Percentiles rank a stretch among this genome's conserved stretches.
phyloP scores from a whole-genome alignment of 768 basidiomycete species.

The Podaxis carcinomalis region DNA sequence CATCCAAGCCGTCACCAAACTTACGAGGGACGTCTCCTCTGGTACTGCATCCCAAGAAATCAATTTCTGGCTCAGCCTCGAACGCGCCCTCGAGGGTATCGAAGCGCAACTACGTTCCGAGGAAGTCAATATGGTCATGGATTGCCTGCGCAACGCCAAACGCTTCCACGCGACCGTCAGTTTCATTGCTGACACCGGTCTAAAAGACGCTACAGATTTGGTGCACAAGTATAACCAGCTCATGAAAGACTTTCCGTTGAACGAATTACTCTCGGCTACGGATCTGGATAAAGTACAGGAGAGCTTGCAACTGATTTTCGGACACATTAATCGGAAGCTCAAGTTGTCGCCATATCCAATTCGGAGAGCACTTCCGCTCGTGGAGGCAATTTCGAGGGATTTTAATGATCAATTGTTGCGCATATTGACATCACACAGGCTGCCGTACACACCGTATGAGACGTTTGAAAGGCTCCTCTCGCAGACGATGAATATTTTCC shows the following conservation, averaged over 20 bases:
- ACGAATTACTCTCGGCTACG: conserved; percentile 93
- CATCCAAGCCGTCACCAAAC: conserved; percentile 93
- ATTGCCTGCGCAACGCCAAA: conserved; percentile 92
- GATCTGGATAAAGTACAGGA: conserved; percentile 96
- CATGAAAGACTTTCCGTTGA: conserved; percentile 99
- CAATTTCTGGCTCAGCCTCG: conserved; percentile 97
- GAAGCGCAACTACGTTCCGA: conserved; percentile 89
- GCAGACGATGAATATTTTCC: conserved; percentile 74
- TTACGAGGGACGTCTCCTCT: conserved; percentile 88
- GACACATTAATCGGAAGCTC: conserved; percentile 93
- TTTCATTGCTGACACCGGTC: conserved; percentile 95
- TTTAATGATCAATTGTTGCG: conserved; percentile 94
- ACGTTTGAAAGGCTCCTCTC: conserved; percentile 86
- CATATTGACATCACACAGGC: conserved; percentile 84
- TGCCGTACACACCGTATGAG: conserved; percentile 92
- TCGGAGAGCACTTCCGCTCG: conserved; percentile 90
- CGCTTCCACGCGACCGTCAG: conserved; percentile 96
- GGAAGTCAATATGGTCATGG: conserved; percentile 90
- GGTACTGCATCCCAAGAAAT: conserved; percentile 98
- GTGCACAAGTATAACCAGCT: conserved; percentile 98
- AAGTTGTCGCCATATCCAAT: conserved; percentile 96
- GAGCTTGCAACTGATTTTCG: conserved; percentile 81
- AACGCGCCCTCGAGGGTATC: conserved; percentile 89
- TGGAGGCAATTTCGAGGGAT: conserved; percentile 96
- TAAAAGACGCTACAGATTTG: conserved; percentile 89